These are phyloP conservation scores for Tetrahymena thermophila DNA, from an alignment of 73 alveolate species.

Conservation along the genomic window DNA sequence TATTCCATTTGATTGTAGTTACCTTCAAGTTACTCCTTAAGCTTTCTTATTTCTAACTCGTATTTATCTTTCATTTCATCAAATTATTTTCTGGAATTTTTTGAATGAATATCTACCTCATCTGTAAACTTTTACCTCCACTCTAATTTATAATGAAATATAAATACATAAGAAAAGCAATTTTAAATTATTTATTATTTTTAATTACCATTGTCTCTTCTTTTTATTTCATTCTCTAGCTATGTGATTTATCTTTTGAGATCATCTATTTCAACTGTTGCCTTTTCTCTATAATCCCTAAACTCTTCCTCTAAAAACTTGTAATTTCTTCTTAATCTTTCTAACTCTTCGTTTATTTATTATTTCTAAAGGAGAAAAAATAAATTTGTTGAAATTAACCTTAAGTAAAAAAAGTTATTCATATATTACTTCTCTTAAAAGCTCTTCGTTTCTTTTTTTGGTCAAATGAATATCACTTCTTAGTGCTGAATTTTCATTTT, in stretches of 20 bases:
- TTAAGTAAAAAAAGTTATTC: background rate
- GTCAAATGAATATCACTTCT: background rate
- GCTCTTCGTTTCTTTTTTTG: background rate
- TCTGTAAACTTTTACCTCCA: background rate
- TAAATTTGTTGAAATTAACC: background rate
- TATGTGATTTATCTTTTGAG: background rate
- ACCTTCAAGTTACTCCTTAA: background rate
- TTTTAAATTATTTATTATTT: background rate
- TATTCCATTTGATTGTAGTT: background rate
- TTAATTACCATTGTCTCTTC: background rate
- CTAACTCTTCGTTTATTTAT: background rate
- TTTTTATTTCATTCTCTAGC: background rate
- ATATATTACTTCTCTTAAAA: background rate
- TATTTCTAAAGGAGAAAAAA: background rate
- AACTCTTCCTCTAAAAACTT: background rate
- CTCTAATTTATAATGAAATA: background rate
- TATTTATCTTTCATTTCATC: background rate
- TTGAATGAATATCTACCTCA: background rate
- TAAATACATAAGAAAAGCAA: background rate
- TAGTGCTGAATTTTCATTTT: background rate
- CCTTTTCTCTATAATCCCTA: background rate
- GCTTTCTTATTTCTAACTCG: background rate
- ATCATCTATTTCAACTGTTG: background rate
- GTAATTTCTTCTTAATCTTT: background rate
- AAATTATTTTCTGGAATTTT: background rate